Evolutionary conservation across 257 asterid genomes (phyloP), one percentile per base, ranked within the genome.

Genomic region (Solanum verrucosum): DNA sequence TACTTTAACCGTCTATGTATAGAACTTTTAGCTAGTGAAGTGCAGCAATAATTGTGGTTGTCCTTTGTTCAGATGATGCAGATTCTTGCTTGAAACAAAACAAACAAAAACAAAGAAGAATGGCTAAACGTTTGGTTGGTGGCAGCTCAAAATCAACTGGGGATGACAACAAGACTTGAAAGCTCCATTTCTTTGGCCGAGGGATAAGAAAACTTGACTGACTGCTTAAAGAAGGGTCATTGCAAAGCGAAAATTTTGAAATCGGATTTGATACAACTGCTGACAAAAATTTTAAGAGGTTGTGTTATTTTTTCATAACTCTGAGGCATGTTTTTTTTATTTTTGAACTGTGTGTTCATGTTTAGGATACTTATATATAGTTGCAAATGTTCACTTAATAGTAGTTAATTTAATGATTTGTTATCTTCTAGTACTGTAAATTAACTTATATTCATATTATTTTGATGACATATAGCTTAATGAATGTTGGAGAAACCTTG

Each of bases 91-190:
- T 90, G 23, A 94, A 91, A 67, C 87, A 72, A 90, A 90, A 85
- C 86, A 95, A 90, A 91, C 71, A 88, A 40, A 94, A 88, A 92
- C 91, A 89, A 87, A 94, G 95, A 88, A 93, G 98, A 91, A 90
- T 90, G 86, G 78, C 90, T n/a, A 94, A 94, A 93, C 93, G 91
- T 88, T 52, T 92, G 91, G 91, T 35, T 63, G 46, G 81, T 75
- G 88, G 83, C 73, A 89, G 87, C 33, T 44, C 63, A 87, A 89
- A 73, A 37, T 79, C 88, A 42, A 82, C 90, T 9, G 25, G 20
- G 10, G 42, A 29, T 27, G 29, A 29, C 67, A 31, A 81, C 85
- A 81, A 81, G 25, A 0, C 18, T 27, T 81, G 65, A 81, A 81
- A 81, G 15, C 52, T 23, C 27, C 38, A 16, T 6, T 16, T 14